These are phyloP conservation scores for Gracilaria gracilis DNA, from an alignment of 23 red algal genomes.

Conservation along the genomic window DNA sequence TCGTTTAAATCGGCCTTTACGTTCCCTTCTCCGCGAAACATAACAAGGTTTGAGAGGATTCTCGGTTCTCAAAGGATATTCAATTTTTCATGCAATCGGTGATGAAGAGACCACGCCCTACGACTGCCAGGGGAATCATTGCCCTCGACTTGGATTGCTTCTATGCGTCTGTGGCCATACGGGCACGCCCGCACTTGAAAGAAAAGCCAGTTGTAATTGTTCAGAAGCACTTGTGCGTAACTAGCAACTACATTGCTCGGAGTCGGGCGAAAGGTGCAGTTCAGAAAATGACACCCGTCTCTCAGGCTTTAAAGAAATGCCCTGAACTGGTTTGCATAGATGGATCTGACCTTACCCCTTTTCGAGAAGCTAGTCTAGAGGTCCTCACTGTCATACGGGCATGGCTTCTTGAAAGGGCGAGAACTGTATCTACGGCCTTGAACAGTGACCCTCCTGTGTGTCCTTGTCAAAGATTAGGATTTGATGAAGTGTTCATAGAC, in stretches of 20 bases:
- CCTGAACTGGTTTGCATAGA: conserved; percentile 61
- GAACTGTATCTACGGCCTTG: background rate
- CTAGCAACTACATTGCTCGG: conserved; percentile 69
- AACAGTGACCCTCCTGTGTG: background rate
- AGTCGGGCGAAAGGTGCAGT: conserved; percentile 58
- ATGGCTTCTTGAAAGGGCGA: conserved; percentile 29
- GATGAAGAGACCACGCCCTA: conserved; percentile 24
- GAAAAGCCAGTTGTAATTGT: conserved; percentile 55
- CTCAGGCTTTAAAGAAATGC: conserved; percentile 39
- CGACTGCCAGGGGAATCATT: conserved; percentile 20
- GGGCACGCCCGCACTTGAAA: conserved; percentile 51
- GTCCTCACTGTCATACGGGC: conserved; percentile 38
- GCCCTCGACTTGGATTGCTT: conserved; percentile 72
- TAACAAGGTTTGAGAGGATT: background rate
- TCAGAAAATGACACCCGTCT: conserved; percentile 72
- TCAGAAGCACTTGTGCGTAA: conserved; percentile 72
- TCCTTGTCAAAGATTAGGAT: conserved; percentile 59
- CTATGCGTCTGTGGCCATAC: conserved; percentile 67
- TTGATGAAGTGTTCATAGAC: conserved; percentile 72
- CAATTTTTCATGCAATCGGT: background rate
- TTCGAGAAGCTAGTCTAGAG: conserved; percentile 62
- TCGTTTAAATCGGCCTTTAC: background rate
- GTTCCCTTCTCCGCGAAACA: background rate
- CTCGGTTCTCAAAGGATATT: background rate
- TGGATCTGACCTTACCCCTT: conserved; percentile 65